A percentile compares a stretch with the other conserved stretches of the same genome.
Evolutionary conservation across 1,139 yeast genomes (phyloP).

Genomic region (Sugiyamaella paludigena): DNA sequence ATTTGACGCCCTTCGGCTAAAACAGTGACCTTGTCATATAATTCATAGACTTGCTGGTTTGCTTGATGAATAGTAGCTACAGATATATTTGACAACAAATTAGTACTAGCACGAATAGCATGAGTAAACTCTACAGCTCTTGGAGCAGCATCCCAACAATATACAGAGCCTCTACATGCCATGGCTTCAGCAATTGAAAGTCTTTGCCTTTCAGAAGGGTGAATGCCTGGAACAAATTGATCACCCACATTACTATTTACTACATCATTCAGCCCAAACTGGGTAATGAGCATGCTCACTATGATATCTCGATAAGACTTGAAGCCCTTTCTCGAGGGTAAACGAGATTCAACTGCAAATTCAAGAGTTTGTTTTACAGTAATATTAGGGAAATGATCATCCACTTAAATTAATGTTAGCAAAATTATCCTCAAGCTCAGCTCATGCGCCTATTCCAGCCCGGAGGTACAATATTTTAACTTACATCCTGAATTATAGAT

Average conservation of each 20-base stretch:
- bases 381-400: slow-evolving; percentile 59
- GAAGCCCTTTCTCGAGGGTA: slow-evolving; percentile 54
- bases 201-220: slow-evolving; percentile 61
- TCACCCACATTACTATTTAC: slow-evolving; percentile 55
- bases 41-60: slow-evolving; percentile 58
- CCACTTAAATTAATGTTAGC: slow-evolving; percentile 32
- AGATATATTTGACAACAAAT: slow-evolving; percentile 53
- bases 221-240: slow-evolving; percentile 57
- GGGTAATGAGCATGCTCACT: slow-evolving; percentile 51
- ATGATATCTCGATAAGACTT: slow-evolving; percentile 47
- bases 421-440: background rate
- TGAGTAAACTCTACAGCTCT: slow-evolving; percentile 65
- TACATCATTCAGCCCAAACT: slow-evolving; percentile 57
- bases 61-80: slow-evolving; percentile 59
- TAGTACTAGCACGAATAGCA: slow-evolving; percentile 60
- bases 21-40: slow-evolving; percentile 62
- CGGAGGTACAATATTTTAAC: slow-evolving; percentile 2
- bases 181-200: slow-evolving; percentile 60
- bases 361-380: slow-evolving; percentile 60
- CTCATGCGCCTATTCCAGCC: background rate
- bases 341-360: slow-evolving; percentile 57
- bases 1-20: slow-evolving; percentile 57
- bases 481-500: slow-evolving; percentile 53
- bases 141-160: slow-evolving; percentile 71
- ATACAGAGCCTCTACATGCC: slow-evolving; percentile 54